Conservation (phyloP, 2,329 filamentous ascomycete genomes). For the Beauveria scarabaeidicola region DNA sequence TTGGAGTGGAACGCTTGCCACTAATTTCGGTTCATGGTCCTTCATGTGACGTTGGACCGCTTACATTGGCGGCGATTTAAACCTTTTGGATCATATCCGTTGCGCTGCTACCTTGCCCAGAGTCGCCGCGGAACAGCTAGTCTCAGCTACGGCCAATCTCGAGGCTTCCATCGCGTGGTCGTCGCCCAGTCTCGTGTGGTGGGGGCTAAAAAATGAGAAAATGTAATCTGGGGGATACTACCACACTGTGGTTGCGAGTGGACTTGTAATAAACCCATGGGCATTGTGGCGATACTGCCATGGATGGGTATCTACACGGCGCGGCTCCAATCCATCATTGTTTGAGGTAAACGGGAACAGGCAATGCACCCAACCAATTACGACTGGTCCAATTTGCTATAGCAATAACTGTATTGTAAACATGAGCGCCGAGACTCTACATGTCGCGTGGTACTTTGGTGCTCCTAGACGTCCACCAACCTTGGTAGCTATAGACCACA, state of each 20-base stretch:
- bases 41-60: slow-evolving; percentile 9
- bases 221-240: background rate
- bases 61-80: background rate
- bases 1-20: background rate
- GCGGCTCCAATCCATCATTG: too few relatives aligned
- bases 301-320: too few relatives aligned
- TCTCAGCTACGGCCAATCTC: background rate
- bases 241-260: background rate
- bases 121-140: background rate
- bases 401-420: too few relatives aligned
- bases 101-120: background rate
- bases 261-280: background rate
- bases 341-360: too few relatives aligned
- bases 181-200: background rate
- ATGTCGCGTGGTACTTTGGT: background rate
- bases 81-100: background rate
- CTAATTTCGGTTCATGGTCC: background rate
- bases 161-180: background rate
- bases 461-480: background rate
- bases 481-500: background rate
- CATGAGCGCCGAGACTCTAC: background rate
- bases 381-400: too few relatives aligned
- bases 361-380: too few relatives aligned
- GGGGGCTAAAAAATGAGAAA: too few relatives aligned
- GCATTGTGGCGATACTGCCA: background rate